phyloP scores from a whole-genome alignment of 352 stramenopile species.

The Phytopythium sindhum region DNA sequence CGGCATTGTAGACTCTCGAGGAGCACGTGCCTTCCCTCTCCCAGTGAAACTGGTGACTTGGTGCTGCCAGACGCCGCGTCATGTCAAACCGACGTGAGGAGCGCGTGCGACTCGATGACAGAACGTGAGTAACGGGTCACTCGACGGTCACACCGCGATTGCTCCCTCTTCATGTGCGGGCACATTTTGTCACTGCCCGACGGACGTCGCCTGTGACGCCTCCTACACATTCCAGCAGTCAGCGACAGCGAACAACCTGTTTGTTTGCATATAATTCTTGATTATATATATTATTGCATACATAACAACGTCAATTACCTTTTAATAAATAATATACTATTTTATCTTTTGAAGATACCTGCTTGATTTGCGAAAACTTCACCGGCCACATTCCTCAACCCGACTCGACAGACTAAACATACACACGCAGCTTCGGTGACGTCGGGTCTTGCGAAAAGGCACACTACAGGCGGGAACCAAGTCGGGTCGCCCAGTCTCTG shows the following conservation, averaged over 20 bases:
- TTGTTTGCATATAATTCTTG: not conserved
- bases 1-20: too few relatives aligned
- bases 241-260: not conserved
- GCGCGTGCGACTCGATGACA: not conserved
- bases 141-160: too few relatives aligned
- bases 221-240: not conserved
- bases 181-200: not conserved
- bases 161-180: too few relatives aligned
- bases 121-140: constrained; percentile 1
- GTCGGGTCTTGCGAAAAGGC: not conserved
- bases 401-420: not conserved
- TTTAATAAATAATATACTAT: not conserved
- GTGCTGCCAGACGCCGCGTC: not conserved
- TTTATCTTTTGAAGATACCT: not conserved
- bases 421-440: not conserved
- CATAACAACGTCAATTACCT: too few relatives aligned
- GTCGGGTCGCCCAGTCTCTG: not conserved
- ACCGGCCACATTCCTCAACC: not conserved
- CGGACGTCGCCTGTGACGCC: not conserved
- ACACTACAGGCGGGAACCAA: not conserved
- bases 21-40: constrained; percentile 2
- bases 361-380: not conserved
- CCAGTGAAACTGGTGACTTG: not conserved
- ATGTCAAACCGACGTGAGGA: constrained; percentile 2
- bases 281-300: not conserved